These are phyloP conservation scores for Russula vinacea DNA, from an alignment of 768 basidiomycete genomes.

Conservation along the genomic window DNA sequence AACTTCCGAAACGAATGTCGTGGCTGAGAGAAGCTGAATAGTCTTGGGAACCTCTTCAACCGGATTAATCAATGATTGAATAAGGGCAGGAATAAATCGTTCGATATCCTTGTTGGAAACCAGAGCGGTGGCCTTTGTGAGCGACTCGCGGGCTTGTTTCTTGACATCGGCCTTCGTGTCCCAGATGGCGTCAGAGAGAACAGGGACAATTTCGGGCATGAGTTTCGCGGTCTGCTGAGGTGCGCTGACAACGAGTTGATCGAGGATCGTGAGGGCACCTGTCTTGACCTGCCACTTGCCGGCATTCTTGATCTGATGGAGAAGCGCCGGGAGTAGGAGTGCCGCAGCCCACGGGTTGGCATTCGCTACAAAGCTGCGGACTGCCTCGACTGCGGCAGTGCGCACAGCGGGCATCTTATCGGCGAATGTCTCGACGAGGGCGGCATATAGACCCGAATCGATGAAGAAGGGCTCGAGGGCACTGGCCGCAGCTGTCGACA, in stretches of 20 bases:
- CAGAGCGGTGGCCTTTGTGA: conserved; percentile 91
- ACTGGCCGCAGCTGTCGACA: conserved; percentile 59
- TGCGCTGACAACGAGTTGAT: conserved; percentile 82
- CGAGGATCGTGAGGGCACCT: conserved; percentile 74
- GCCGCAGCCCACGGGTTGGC: conserved; percentile 89
- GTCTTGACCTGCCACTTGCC: conserved; percentile 98
- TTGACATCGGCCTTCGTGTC: conserved; percentile 99
- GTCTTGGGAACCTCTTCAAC: conserved; percentile 98
- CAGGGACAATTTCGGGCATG: conserved; percentile 92
- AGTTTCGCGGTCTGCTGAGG: conserved; percentile 81
- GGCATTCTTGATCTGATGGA: conserved; percentile 90
- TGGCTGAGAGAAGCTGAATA: conserved; percentile 91
- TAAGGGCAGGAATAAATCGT: conserved; percentile 95
- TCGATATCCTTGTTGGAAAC: conserved; percentile 98
- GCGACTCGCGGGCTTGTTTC: conserved; percentile 93
- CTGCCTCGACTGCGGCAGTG: conserved; percentile 80
- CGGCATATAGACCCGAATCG: conserved; percentile 79
- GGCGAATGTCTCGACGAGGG: conserved; percentile 87
- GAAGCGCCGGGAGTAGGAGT: conserved; percentile 80
- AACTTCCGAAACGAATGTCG: conserved; percentile 99
- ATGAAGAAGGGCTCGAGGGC: conserved; percentile 88
- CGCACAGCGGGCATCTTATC: conserved; percentile 91
- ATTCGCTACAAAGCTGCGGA: conserved; percentile 65
- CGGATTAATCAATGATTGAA: conserved; percentile 97
- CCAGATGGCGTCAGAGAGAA: conserved; percentile 96